Conservation (phyloP, 768 basidiomycete genomes). For the Mycena polygramma region DNA sequence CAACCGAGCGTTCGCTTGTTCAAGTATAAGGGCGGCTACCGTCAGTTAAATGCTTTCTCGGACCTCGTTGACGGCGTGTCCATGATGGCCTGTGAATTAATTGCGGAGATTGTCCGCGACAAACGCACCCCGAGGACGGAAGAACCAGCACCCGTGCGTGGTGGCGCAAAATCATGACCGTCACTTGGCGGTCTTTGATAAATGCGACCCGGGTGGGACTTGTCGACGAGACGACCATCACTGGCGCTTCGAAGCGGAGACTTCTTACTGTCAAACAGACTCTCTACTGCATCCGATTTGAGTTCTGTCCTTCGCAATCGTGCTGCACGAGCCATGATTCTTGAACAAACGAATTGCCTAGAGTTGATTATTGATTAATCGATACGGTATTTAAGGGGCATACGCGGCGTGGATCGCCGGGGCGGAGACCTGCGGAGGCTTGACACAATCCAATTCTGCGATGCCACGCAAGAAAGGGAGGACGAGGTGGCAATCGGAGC, state of each 20-base stretch:
- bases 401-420: too few species aligned
- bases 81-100: background rate
- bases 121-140: background rate
- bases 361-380: too few species aligned
- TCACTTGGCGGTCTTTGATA: constrained; percentile 7
- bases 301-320: too few species aligned
- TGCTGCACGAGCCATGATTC: too few species aligned
- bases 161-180: constrained; percentile 26
- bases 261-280: background rate
- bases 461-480: too few species aligned
- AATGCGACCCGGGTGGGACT: constrained; percentile 18
- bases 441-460: too few species aligned
- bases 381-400: too few species aligned
- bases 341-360: too few species aligned
- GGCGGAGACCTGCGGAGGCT: too few species aligned
- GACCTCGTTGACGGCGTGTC: background rate
- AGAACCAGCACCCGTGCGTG: background rate
- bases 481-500: too few species aligned
- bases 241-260: background rate
- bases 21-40: background rate
- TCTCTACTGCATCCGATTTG: too few species aligned
- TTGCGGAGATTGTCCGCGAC: constrained; percentile 6
- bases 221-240: constrained; percentile 27
- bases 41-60: constrained; percentile 15
- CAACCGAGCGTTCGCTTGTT: background rate